A percentile compares a stretch with the other conserved stretches of the same genome.
phyloP scores from a whole-genome alignment of 2,329 filamentous ascomycete genomes.

The Penicillium sp. region DNA sequence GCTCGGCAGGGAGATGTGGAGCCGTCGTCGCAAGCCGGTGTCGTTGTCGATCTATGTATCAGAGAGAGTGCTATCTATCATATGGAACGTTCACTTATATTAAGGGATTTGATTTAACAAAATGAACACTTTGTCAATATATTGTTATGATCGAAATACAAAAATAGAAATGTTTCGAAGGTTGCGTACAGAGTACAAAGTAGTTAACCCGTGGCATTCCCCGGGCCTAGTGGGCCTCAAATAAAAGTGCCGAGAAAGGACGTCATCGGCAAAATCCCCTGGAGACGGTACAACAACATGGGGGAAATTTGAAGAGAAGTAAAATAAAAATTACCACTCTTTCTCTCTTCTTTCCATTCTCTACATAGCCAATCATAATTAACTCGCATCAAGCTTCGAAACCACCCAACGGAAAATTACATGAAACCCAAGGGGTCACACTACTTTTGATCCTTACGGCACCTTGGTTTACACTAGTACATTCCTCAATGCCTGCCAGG shows the following conservation, averaged over 20 bases:
- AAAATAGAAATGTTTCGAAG: background rate
- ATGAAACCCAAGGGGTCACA: conserved; percentile 11
- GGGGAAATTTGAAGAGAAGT: background rate
- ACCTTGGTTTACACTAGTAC: conserved; percentile 18
- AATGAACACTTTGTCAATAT: background rate
- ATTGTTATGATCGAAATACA: background rate
- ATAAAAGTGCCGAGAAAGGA: background rate
- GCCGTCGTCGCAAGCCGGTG: conserved; percentile 9
- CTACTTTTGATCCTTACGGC: background rate
- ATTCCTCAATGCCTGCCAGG: conserved; percentile 24
- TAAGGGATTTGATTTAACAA: background rate
- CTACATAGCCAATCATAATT: conserved; percentile 5
- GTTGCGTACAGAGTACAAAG: background rate
- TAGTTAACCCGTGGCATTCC: background rate
- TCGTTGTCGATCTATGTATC: conserved; percentile 4
- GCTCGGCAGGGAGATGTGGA: conserved; percentile 5
- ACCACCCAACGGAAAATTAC: conserved; percentile 12
- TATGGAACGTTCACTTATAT: background rate
- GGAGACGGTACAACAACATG: background rate
- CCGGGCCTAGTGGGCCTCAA: background rate
- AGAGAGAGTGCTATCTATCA: background rate
- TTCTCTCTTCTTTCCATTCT: background rate
- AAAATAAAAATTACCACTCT: background rate
- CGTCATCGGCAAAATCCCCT: conserved; percentile 4
- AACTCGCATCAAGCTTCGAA: background rate